Evolutionary conservation across 1,139 yeast genomes (phyloP).

Genomic region (Candida smagusa): DNA sequence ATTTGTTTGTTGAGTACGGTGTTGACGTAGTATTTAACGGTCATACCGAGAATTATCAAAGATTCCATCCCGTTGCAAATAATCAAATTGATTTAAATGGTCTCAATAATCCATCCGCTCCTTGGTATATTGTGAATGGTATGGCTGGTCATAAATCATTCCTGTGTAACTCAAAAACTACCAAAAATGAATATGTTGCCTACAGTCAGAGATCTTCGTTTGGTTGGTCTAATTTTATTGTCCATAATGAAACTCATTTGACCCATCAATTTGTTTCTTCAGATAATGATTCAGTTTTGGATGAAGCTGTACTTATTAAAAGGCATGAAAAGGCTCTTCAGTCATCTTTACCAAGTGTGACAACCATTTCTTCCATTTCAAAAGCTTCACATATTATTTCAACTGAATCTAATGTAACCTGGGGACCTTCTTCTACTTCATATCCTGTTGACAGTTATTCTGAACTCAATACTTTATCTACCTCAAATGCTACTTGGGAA

Average conservation of each 20-base stretch:
- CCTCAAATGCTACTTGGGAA: too few species aligned
- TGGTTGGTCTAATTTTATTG: constrained; percentile 5
- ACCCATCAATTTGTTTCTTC: constrained; percentile 6
- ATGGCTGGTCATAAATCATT: constrained; percentile 6
- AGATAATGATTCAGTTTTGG: constrained; percentile 3
- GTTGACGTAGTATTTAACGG: constrained; percentile 4
- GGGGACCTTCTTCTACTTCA: too few species aligned
- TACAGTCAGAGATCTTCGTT: constrained; percentile 4
- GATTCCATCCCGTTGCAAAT: constrained; percentile 3
- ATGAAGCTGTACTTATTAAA: constrained; percentile 4
- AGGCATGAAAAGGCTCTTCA: constrained; percentile 2
- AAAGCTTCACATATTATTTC: too few species aligned
- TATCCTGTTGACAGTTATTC: too few species aligned
- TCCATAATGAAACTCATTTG: constrained; percentile 5
- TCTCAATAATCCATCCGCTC: constrained; percentile 5
- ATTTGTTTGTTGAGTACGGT: constrained; percentile 1
- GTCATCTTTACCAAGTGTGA: too few species aligned
- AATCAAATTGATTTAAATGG: constrained; percentile 4
- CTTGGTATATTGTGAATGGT: constrained; percentile 7
- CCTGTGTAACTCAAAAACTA: too few species aligned
- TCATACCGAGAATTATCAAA: constrained; percentile 5
- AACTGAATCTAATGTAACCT: too few species aligned
- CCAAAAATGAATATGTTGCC: too few species aligned
- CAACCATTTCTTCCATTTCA: too few species aligned
- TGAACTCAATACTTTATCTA: too few species aligned